These are phyloP conservation scores for Lasiodiplodia sp. DNA, from an alignment of 2,329 filamentous ascomycete species.

Conservation along the genomic window DNA sequence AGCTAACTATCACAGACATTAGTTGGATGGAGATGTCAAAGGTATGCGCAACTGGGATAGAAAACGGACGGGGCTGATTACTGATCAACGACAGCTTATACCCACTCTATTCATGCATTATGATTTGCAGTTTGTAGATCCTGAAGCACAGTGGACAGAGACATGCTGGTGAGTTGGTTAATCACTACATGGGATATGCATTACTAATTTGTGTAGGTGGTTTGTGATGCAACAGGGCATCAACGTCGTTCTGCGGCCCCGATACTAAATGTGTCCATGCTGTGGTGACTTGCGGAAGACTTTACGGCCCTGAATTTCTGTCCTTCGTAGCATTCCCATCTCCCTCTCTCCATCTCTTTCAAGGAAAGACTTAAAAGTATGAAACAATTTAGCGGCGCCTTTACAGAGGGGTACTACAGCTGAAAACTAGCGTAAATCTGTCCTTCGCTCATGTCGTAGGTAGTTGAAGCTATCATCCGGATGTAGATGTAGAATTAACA, in stretches of 20 bases:
- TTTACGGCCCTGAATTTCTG: not conserved
- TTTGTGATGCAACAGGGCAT: slow-evolving; percentile 43
- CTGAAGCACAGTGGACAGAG: slow-evolving; percentile 40
- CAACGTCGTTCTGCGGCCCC: slow-evolving; percentile 31
- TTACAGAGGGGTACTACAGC: too few species aligned
- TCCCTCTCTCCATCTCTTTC: too few species aligned
- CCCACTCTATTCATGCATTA: slow-evolving; percentile 46
- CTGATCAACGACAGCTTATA: slow-evolving; percentile 39
- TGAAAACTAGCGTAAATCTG: too few species aligned
- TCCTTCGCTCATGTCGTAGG: too few species aligned
- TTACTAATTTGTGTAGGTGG: slow-evolving; percentile 32
- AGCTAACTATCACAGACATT: slow-evolving; percentile 35
- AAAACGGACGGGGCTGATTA: too few species aligned
- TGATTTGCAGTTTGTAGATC: slow-evolving; percentile 43
- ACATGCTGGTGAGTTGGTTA: slow-evolving; percentile 35
- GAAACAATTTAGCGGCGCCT: too few species aligned
- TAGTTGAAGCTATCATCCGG: too few species aligned
- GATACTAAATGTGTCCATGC: slow-evolving; percentile 4
- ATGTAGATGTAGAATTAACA: fast-evolving
- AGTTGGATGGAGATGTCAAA: slow-evolving; percentile 46
- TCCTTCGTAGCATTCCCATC: not conserved
- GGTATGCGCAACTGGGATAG: not conserved
- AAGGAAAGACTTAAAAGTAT: too few species aligned
- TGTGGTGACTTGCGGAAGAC: not conserved
- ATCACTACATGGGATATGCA: not conserved